Conservation (phyloP, 805 yeast genomes). For the Starmerella stigmatis region DNA sequence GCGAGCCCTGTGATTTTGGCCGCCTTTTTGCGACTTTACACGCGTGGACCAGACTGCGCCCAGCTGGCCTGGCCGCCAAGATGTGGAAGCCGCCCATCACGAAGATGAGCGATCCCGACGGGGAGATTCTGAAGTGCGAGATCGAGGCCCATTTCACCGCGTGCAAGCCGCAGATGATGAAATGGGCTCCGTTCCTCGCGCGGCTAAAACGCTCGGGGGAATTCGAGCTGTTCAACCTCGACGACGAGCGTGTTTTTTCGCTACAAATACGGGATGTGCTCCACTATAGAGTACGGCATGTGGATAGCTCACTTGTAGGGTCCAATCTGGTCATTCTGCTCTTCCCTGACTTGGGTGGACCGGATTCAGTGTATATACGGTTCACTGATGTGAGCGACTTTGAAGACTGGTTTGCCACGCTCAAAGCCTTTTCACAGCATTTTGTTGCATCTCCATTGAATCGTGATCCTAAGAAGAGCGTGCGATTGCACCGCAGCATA, state of each 20-base stretch:
- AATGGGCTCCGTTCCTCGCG: slow-evolving; percentile 21
- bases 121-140: slow-evolving; percentile 20
- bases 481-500: slow-evolving; percentile 15
- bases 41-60: slow-evolving; percentile 21
- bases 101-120: slow-evolving; percentile 5
- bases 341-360: slow-evolving; percentile 24
- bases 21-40: slow-evolving; percentile 14
- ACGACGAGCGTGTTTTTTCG: slow-evolving; percentile 8
- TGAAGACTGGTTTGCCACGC: slow-evolving; percentile 29
- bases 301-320: slow-evolving; percentile 21
- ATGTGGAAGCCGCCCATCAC: slow-evolving; percentile 20
- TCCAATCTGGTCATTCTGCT: slow-evolving; percentile 17
- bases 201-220: slow-evolving; percentile 19
- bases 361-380: slow-evolving; percentile 23
- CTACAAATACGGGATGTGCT: slow-evolving; percentile 16
- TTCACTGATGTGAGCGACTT: slow-evolving; percentile 25
- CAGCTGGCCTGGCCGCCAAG: slow-evolving; percentile 20
- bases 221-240: slow-evolving; percentile 11
- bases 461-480: slow-evolving; percentile 14
- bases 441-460: slow-evolving; percentile 23
- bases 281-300: slow-evolving; percentile 13
- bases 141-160: slow-evolving; percentile 21
- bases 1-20: slow-evolving; percentile 7
- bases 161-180: slow-evolving; percentile 8
- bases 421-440: slow-evolving; percentile 25